These are phyloP conservation scores for Laguncularia racemosa DNA, from an alignment of 345 rosid genomes.

Conservation along the genomic window DNA sequence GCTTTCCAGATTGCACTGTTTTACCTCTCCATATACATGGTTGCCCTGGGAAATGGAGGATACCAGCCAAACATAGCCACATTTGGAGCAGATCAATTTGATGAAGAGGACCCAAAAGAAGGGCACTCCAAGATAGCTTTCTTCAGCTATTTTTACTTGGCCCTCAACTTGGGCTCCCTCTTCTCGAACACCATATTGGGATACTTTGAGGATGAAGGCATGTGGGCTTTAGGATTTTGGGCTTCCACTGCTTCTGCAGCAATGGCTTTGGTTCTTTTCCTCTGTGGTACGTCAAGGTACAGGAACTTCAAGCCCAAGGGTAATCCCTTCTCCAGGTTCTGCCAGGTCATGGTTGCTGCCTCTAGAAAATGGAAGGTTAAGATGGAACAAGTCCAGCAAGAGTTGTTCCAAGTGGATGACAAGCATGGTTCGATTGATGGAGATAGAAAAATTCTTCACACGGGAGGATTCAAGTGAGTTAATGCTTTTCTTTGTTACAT, in stretches of 20 bases:
- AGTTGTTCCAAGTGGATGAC: constrained; percentile 40
- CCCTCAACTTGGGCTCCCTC: constrained; percentile 85
- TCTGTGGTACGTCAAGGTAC: constrained; percentile 70
- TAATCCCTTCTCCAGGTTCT: constrained; percentile 69
- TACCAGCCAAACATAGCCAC: constrained; percentile 95
- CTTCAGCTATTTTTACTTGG: constrained; percentile 92
- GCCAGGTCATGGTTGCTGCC: constrained; percentile 79
- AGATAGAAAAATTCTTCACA: constrained; percentile 61
- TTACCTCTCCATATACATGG: constrained; percentile 66
- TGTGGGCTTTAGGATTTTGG: constrained; percentile 87
- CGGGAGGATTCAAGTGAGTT: constrained; percentile 62
- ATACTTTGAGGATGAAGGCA: constrained; percentile 78
- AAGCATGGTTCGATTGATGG: constrained; percentile 15
- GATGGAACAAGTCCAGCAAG: constrained; percentile 18
- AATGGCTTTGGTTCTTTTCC: constrained; percentile 58
- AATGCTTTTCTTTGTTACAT: not conserved
- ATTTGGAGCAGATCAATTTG: constrained; percentile 95
- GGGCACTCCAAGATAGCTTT: constrained; percentile 76
- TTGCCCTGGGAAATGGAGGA: constrained; percentile 92
- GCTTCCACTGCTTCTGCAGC: constrained; percentile 75
- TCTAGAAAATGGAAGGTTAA: constrained; percentile 43
- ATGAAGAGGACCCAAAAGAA: constrained; percentile 77
- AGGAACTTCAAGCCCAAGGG: constrained; percentile 70
- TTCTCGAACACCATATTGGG: constrained; percentile 84
- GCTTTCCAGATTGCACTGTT: constrained; percentile 36